Conservation (phyloP, 805 yeast species). For the Starmerella asiatica region DNA sequence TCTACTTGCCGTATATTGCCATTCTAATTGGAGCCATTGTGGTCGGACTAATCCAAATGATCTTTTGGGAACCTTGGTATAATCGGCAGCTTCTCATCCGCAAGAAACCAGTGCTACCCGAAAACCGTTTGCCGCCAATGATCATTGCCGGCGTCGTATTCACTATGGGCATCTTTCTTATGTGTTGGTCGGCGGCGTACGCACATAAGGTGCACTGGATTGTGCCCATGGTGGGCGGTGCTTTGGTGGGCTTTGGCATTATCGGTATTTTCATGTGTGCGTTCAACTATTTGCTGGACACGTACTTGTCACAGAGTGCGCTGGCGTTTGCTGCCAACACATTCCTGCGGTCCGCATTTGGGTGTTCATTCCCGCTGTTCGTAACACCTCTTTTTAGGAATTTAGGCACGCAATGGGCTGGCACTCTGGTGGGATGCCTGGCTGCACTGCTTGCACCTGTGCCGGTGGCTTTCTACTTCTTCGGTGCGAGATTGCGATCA, state of each 20-base stretch:
- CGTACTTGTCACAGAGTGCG: slow-evolving; percentile 59
- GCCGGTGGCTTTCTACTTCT: slow-evolving; percentile 51
- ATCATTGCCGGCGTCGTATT: slow-evolving; percentile 55
- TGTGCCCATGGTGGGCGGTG: slow-evolving; percentile 57
- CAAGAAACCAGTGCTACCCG: slow-evolving; percentile 53
- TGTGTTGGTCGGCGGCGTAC: slow-evolving; percentile 78
- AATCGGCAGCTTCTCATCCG: slow-evolving; percentile 34
- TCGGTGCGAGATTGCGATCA: slow-evolving; percentile 43
- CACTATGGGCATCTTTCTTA: slow-evolving; percentile 72
- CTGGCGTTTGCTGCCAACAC: slow-evolving; percentile 68
- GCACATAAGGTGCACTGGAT: slow-evolving; percentile 63
- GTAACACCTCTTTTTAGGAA: slow-evolving; percentile 54
- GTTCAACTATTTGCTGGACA: slow-evolving; percentile 58
- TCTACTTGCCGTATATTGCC: slow-evolving; percentile 73
- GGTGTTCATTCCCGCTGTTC: slow-evolving; percentile 60
- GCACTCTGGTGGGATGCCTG: slow-evolving; percentile 52
- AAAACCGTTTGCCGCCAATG: slow-evolving; percentile 66
- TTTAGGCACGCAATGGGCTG: slow-evolving; percentile 70
- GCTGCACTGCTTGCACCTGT: slow-evolving; percentile 48
- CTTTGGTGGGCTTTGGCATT: slow-evolving; percentile 54
- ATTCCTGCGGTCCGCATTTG: slow-evolving; percentile 52
- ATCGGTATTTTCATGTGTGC: slow-evolving; percentile 55
- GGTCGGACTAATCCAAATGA: slow-evolving; percentile 43
- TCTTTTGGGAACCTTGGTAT: slow-evolving; percentile 42
- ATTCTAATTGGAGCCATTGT: slow-evolving; percentile 53